phyloP scores from a whole-genome alignment of 768 basidiomycete species.

The Pluteus cervinus region DNA sequence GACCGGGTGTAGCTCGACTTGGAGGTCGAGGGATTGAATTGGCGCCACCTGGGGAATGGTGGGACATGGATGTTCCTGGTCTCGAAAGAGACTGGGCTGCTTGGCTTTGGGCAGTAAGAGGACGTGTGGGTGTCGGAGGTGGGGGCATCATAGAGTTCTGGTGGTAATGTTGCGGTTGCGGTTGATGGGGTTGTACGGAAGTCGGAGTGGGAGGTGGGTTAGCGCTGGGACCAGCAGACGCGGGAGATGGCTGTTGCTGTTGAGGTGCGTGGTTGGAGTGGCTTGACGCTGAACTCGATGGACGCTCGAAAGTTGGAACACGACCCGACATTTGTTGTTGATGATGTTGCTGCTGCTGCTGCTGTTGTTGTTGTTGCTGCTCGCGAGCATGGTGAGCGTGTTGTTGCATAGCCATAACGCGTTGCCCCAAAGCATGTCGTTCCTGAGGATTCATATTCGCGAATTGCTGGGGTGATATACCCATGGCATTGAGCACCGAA shows the following conservation, averaged over 20 bases:
- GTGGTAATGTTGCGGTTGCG: slow-evolving; percentile 8
- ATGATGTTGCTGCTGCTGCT: slow-evolving; percentile 3
- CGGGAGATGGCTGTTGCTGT: not conserved
- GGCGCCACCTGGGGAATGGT: slow-evolving; percentile 10
- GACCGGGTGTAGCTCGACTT: slow-evolving; percentile 10
- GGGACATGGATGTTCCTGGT: slow-evolving; percentile 12
- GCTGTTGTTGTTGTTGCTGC: slow-evolving; percentile 8
- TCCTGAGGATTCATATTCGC: slow-evolving; percentile 17
- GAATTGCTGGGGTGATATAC: slow-evolving; percentile 26
- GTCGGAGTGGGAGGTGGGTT: slow-evolving; percentile 20
- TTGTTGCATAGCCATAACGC: slow-evolving; percentile 14
- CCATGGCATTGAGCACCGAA: slow-evolving; percentile 13
- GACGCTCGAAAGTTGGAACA: slow-evolving; percentile 11
- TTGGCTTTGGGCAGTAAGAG: slow-evolving; percentile 11
- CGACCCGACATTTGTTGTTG: slow-evolving; percentile 6
- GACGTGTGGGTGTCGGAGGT: slow-evolving; percentile 19
- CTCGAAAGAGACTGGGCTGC: slow-evolving; percentile 12
- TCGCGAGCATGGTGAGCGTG: slow-evolving; percentile 6
- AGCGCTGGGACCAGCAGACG: not conserved
- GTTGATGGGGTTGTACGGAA: slow-evolving; percentile 15
- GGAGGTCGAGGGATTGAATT: slow-evolving; percentile 10
- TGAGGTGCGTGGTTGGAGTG: not conserved
- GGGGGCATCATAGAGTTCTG: slow-evolving; percentile 25
- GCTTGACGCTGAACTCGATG: slow-evolving; percentile 4
- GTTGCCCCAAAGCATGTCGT: slow-evolving; percentile 16